Evolutionary conservation across 179 eudicot species (phyloP).

Genomic region (Silene coronaria): DNA sequence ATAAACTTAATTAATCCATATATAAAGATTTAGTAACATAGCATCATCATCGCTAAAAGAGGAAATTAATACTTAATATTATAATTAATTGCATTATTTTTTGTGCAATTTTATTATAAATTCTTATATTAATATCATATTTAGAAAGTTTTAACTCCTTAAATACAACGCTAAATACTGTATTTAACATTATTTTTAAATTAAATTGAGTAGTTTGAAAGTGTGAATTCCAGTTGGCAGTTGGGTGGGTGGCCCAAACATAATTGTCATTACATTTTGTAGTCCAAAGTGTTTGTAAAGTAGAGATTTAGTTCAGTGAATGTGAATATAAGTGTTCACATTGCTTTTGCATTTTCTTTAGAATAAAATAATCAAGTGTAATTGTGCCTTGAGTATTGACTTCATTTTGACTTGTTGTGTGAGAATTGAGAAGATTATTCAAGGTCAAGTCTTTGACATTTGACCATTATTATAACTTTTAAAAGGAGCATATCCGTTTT

Average conservation of each 20-base stretch:
- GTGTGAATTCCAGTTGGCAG: not conserved
- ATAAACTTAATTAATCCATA: too few relatives aligned
- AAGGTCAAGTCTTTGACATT: not conserved
- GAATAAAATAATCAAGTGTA: not conserved
- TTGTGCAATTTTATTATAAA: too few relatives aligned
- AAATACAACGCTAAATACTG: too few relatives aligned
- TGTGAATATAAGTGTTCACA: slow-evolving; percentile 7
- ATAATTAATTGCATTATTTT: too few relatives aligned
- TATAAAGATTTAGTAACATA: too few relatives aligned
- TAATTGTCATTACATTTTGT: not conserved
- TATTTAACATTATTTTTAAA: too few relatives aligned
- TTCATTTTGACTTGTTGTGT: not conserved
- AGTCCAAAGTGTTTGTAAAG: not conserved
- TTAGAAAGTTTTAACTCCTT: too few relatives aligned
- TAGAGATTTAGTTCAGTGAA: slow-evolving; percentile 2
- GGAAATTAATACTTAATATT: too few relatives aligned
- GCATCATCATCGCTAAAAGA: too few relatives aligned
- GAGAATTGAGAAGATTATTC: not conserved
- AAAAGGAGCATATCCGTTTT: too few relatives aligned
- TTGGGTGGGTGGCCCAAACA: not conserved
- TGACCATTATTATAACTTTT: not conserved
- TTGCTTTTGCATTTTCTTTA: not conserved
- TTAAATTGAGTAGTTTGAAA: not conserved
- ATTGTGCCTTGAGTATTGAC: not conserved
- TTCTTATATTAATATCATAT: too few relatives aligned